Evolutionary conservation across 257 asterid genomes (phyloP).

Genomic region (Solanum infundibuliforme): DNA sequence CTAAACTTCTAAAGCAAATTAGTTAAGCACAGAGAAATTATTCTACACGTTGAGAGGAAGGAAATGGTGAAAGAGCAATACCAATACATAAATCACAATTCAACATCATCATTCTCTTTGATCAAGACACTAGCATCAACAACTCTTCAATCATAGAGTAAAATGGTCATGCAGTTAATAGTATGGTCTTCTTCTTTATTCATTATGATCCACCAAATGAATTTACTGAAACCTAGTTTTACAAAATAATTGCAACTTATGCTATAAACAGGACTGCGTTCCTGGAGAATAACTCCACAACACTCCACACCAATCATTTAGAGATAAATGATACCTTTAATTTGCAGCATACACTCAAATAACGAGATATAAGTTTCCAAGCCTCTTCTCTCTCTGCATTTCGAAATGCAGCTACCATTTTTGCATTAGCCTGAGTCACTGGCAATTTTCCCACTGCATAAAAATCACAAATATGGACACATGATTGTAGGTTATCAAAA

Average conservation of each 20-base stretch:
- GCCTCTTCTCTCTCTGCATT: constrained; percentile 46
- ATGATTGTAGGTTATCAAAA: not conserved
- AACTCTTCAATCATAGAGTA: not conserved
- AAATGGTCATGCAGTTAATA: not conserved
- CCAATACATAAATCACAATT: not conserved
- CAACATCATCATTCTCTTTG: not conserved
- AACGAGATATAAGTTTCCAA: constrained; percentile 35
- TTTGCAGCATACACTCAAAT: constrained; percentile 39
- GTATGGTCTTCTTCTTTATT: not conserved
- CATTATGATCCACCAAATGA: not conserved
- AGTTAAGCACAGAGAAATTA: not conserved
- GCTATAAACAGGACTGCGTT: not conserved
- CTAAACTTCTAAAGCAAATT: not conserved
- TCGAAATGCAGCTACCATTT: constrained; percentile 47
- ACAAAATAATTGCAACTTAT: not conserved
- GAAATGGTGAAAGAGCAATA: not conserved
- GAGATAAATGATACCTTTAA: constrained; percentile 36
- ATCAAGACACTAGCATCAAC: not conserved
- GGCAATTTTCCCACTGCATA: constrained; percentile 79
- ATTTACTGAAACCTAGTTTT: not conserved
- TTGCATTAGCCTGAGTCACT: constrained; percentile 63
- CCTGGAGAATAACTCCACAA: not conserved
- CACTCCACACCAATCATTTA: not conserved
- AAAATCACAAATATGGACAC: constrained; percentile 4
- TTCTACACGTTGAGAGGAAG: not conserved